A percentile compares a stretch with the other conserved stretches of the same genome.
phyloP scores from a whole-genome alignment of 2,329 filamentous ascomycete genomes.

The Xylariaceae sp. region DNA sequence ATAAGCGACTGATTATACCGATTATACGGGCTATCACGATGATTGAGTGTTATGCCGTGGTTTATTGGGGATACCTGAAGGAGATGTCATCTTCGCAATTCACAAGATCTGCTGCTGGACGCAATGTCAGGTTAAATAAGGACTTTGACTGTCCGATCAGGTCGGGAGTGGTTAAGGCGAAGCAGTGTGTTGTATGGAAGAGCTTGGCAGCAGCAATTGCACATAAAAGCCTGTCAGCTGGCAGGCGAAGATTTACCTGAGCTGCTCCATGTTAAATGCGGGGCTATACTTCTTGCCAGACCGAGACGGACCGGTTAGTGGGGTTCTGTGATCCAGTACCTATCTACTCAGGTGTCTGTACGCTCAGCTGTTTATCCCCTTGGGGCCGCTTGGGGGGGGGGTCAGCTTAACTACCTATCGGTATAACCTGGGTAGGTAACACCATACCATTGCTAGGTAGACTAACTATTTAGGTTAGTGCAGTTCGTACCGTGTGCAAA shows the following conservation, averaged over 20 bases:
- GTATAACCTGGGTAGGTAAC: no score
- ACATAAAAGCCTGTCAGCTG: neutral
- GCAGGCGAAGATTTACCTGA: no score
- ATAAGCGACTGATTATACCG: neutral
- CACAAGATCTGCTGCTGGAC: no score
- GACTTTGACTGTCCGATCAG: no score
- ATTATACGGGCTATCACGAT: neutral
- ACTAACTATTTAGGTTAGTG: no score
- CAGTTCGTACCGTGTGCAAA: no score
- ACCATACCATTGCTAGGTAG: no score
- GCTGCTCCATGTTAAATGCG: no score
- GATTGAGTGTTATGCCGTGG: neutral
- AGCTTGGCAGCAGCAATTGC: slow-evolving; percentile 9
- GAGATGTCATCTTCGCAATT: neutral
- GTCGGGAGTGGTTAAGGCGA: neutral
- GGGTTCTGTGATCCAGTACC: neutral
- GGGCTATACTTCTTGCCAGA: neutral
- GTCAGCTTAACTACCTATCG: no score
- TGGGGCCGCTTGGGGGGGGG: no score
- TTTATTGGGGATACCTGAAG: neutral
- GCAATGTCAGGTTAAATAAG: neutral
- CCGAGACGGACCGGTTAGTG: neutral
- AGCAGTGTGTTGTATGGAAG: neutral
- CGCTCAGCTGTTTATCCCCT: no score
- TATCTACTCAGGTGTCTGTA: no score